These are phyloP conservation scores for Curvularia sp. DNA, from an alignment of 2,329 filamentous ascomycete genomes.

Conservation along the genomic window DNA sequence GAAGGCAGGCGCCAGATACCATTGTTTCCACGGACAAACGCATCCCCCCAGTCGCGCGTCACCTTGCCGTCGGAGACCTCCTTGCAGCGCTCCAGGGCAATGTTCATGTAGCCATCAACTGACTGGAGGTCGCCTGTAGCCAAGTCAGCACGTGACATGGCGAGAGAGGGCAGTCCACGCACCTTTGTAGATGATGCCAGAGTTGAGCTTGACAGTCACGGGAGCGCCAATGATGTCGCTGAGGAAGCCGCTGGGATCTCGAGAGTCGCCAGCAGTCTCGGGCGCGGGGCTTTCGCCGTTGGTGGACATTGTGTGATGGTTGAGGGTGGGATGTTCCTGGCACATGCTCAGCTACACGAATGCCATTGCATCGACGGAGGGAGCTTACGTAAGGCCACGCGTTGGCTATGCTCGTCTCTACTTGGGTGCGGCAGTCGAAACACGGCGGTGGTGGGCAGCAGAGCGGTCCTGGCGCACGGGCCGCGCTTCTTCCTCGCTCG, in stretches of 20 bases:
- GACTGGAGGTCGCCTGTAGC: slow-evolving; percentile 86
- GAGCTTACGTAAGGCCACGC: background rate
- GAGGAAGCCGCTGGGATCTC: slow-evolving; percentile 92
- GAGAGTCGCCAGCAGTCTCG: slow-evolving; percentile 74
- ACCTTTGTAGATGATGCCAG: slow-evolving; percentile 98
- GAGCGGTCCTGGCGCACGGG: slow-evolving; percentile 27
- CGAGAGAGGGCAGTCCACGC: slow-evolving; percentile 17
- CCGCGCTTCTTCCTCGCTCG: slow-evolving; percentile 11
- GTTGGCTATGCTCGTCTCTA: too few species aligned
- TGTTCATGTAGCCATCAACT: slow-evolving; percentile 99
- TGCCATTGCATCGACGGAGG: background rate
- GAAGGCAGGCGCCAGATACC: slow-evolving; percentile 60
- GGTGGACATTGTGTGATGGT: slow-evolving; percentile 31
- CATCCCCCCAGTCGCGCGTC: slow-evolving; percentile 86
- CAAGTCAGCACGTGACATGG: slow-evolving; percentile 13
- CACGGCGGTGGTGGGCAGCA: too few species aligned
- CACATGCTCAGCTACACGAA: background rate
- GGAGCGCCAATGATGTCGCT: slow-evolving; percentile 92
- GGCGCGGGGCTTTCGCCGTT: slow-evolving; percentile 69
- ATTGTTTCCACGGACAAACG: slow-evolving; percentile 95
- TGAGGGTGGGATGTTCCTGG: slow-evolving; percentile 1
- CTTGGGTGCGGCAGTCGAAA: too few species aligned
- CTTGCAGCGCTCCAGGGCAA: slow-evolving; percentile 92
- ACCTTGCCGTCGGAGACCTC: slow-evolving; percentile 88
- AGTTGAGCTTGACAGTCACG: slow-evolving; percentile 97